Base-by-base conservation (phyloP, 1,139 yeast genomes). In the Diutina sp. region DNA sequence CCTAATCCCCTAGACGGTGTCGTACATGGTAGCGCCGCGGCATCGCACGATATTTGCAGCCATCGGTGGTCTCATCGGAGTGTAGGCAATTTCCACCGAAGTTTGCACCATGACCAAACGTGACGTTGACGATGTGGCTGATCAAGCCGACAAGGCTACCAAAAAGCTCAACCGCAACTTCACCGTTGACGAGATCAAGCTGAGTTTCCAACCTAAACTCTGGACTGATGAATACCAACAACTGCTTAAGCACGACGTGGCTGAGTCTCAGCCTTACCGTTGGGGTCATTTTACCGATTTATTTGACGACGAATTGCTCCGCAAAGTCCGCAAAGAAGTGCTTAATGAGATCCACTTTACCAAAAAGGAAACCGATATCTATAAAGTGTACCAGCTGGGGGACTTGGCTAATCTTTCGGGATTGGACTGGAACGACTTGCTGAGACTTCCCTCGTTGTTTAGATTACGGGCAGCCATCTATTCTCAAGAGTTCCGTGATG, bases 351-450 rank as follows among this genome's bases (percentile, higher is more conserved):
- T 95, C 59, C 95, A 88, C 54, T 95, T 95, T 73, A 90, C 98
- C 21, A 83, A 85, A 65, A 95, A 93, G 69, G 99, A 95, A 69
- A 95, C 99, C 0, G 99, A 95, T 66, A 95, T 95, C 60, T 95
- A 95, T 71, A 91, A 90, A 68, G 96, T 95, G 41, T 85, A 78
- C 67, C 99, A 95, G 69, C 86, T 95, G 55, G 99, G 99, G 32
- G 99, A 95, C 69, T 77, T 95, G 64, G 97, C 97, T 50, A 95
- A 95, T 67, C 72, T 95, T 55, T 87, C 95, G 0, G 97, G 97
- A 0, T 75, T 95, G 59, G 82, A 89, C 61, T 79, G 84, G 77
- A 82, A 83, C 57, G 97, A 93, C 67, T 73, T 87, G 54, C 77
- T 84, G 7, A 73, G 88, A 63, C 73, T 95, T 56, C 89, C 95